A percentile compares a stretch with the other conserved stretches of the same genome.
These are phyloP conservation scores for Trichosphaerium sp. DNA, from an alignment of 78 protist genomes.

Conservation along the genomic window DNA sequence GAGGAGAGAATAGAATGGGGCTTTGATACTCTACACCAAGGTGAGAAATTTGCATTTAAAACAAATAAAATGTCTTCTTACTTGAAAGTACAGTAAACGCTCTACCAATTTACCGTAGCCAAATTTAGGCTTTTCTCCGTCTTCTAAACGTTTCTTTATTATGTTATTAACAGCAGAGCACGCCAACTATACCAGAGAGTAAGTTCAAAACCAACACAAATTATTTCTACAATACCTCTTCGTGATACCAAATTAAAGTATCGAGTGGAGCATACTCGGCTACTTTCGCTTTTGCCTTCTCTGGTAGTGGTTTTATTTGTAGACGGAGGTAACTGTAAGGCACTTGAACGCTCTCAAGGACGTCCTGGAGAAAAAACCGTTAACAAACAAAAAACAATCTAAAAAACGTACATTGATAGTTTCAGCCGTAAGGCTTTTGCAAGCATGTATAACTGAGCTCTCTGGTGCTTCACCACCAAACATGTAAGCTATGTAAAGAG, in stretches of 20 bases:
- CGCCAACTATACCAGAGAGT: too few relatives aligned
- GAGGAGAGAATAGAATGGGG: background rate
- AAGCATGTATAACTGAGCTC: conserved; percentile 2
- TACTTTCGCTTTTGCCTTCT: conserved; percentile 7
- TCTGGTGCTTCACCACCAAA: conserved; percentile 32
- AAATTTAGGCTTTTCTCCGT: background rate
- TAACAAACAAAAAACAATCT: background rate
- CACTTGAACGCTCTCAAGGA: conserved; percentile 9
- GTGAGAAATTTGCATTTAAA: too few relatives aligned
- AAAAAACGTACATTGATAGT: background rate
- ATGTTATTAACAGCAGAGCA: background rate
- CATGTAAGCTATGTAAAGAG: too few relatives aligned
- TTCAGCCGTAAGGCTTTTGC: background rate
- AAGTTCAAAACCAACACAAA: too few relatives aligned
- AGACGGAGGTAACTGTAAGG: conserved; percentile 18
- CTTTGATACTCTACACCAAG: background rate
- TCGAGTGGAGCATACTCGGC: conserved; percentile 7
- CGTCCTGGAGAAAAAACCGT: background rate
- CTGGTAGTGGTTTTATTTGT: background rate
- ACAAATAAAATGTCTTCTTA: too few relatives aligned
- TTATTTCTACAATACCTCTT: too few relatives aligned
- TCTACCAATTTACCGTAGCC: conserved; percentile 27
- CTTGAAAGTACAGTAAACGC: background rate
- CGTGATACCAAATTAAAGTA: conserved; percentile 29
- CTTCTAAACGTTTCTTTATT: background rate